phyloP scores from a whole-genome alignment of 1,139 yeast genomes.

The Pichia sp. region DNA sequence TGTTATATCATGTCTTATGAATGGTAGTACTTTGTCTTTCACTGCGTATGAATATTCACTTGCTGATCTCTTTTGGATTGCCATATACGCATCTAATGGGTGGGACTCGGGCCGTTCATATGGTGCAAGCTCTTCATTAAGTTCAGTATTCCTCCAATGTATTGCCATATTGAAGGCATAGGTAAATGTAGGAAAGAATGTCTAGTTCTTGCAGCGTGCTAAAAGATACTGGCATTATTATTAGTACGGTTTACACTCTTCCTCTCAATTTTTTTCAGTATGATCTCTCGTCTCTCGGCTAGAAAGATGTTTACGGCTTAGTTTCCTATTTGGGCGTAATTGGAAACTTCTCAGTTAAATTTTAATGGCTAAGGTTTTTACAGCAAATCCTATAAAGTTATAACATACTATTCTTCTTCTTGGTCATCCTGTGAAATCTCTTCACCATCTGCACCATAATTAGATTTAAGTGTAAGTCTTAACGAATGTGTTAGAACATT shows the following conservation, averaged over 20 bases:
- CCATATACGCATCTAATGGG: slow-evolving; percentile 8
- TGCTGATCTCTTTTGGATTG: not conserved
- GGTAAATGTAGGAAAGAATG: too few relatives aligned
- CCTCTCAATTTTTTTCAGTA: too few relatives aligned
- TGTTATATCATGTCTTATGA: slow-evolving; percentile 1
- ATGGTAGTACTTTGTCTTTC: not conserved
- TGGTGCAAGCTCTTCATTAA: slow-evolving; percentile 2
- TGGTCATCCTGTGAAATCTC: not conserved
- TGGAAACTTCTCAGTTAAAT: too few relatives aligned
- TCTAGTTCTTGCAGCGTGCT: too few relatives aligned
- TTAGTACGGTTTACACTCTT: too few relatives aligned
- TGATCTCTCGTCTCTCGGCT: too few relatives aligned
- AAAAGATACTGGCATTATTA: too few relatives aligned
- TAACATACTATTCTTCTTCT: not conserved
- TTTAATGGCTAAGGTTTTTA: too few relatives aligned
- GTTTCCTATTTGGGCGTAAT: too few relatives aligned
- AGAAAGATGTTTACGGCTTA: too few relatives aligned
- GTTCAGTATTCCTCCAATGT: slow-evolving; percentile 5
- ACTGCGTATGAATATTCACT: not conserved
- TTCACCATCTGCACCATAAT: not conserved
- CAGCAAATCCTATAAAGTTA: not conserved
- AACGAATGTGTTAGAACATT: not conserved
- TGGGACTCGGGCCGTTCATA: slow-evolving; percentile 5
- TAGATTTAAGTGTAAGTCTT: not conserved
- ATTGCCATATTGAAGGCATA: not conserved